phyloP scores from a whole-genome alignment of 345 rosid species.

The Boechera stricta region DNA sequence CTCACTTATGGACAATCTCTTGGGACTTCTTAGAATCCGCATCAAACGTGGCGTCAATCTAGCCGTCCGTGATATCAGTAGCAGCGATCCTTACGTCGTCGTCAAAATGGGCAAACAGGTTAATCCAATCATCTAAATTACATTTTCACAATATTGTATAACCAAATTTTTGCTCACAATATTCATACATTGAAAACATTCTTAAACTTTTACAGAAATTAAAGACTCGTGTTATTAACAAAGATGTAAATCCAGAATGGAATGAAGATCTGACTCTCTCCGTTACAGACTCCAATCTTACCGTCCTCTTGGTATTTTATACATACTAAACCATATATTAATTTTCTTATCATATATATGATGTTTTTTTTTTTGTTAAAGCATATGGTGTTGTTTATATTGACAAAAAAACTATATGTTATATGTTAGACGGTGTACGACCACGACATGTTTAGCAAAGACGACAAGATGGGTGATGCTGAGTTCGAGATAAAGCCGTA shows the following conservation, averaged over 20 bases:
- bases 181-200: background rate
- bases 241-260: conserved; percentile 90
- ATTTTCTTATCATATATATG: background rate
- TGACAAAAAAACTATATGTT: background rate
- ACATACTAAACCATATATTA: background rate
- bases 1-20: conserved; percentile 66
- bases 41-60: conserved; percentile 87
- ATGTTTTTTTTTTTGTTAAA: background rate
- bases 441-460: conserved; percentile 82
- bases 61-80: conserved; percentile 89
- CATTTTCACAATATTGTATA: background rate
- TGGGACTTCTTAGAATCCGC: conserved; percentile 79
- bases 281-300: conserved; percentile 62
- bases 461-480: conserved; percentile 95
- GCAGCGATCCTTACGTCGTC: conserved; percentile 93
- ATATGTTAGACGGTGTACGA: conserved; percentile 74
- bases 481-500: conserved; percentile 70
- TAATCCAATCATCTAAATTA: background rate
- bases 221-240: conserved; percentile 85
- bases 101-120: conserved; percentile 89
- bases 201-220: conserved; percentile 55
- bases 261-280: conserved; percentile 92
- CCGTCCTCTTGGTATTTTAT: conserved; percentile 65
- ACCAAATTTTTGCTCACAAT: background rate
- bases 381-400: background rate